Evolutionary conservation across 2,329 filamentous ascomycete species (phyloP).

Genomic region (Fonsecaea pedrosoi): DNA sequence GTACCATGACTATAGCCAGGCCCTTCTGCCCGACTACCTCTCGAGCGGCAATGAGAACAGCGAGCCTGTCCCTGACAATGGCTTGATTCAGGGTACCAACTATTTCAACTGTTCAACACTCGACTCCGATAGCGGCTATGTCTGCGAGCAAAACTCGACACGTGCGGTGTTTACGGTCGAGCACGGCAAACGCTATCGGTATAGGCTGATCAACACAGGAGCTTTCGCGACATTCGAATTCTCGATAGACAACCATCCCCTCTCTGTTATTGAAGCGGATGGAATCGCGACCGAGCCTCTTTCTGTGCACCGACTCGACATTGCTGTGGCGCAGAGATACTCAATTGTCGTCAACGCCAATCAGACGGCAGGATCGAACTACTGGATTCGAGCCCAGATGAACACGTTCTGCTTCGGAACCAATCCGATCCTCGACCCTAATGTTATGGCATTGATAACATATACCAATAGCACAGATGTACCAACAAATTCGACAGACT

Average conservation of each 20-base stretch:
- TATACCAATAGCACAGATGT: slow-evolving; percentile 17
- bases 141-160: slow-evolving; percentile 18
- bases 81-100: slow-evolving; percentile 69
- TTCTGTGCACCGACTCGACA: slow-evolving; percentile 66
- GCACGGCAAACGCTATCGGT: slow-evolving; percentile 72
- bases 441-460: slow-evolving; percentile 11
- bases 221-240: slow-evolving; percentile 67
- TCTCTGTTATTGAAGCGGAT: slow-evolving; percentile 45
- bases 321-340: slow-evolving; percentile 68
- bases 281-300: slow-evolving; percentile 47
- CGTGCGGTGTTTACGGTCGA: slow-evolving; percentile 53
- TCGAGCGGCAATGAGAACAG: slow-evolving; percentile 62
- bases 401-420: slow-evolving; percentile 26
- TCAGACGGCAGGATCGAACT: slow-evolving; percentile 27
- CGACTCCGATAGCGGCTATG: slow-evolving; percentile 17
- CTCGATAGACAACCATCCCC: slow-evolving; percentile 46
- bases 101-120: slow-evolving; percentile 52
- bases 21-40: slow-evolving; percentile 46
- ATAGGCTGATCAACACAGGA: slow-evolving; percentile 77
- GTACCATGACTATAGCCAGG: slow-evolving; percentile 59
- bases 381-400: slow-evolving; percentile 45
- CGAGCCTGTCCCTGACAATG: slow-evolving; percentile 70
- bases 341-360: slow-evolving; percentile 25
- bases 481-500: slow-evolving; percentile 11
- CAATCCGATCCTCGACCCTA: slow-evolving; percentile 15